phyloP scores from a whole-genome alignment of 2,329 filamentous ascomycete species.

The Ophiostoma sp. region DNA sequence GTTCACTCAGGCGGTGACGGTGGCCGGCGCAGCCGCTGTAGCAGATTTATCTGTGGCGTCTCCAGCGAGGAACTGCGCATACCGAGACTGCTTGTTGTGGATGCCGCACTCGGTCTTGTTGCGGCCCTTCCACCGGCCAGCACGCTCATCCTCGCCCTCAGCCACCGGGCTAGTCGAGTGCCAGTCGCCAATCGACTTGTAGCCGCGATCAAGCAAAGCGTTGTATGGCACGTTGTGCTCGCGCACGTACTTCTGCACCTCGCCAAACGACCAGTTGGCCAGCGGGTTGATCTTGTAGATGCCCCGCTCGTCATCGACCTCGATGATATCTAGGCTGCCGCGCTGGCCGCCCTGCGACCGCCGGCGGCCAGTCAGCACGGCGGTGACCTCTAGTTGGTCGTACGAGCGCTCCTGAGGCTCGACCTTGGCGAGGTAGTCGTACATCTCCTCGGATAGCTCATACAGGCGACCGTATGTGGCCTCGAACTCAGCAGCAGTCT shows the following conservation, averaged over 20 bases:
- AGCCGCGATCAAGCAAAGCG: constrained; percentile 80
- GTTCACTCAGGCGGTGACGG: neutral
- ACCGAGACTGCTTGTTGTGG: constrained; percentile 94
- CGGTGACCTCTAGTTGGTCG: constrained; percentile 76
- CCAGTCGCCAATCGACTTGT: constrained; percentile 98
- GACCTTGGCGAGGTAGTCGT: constrained; percentile 97
- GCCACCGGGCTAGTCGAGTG: constrained; percentile 89
- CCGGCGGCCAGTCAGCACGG: constrained; percentile 85
- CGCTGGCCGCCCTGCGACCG: constrained; percentile 90
- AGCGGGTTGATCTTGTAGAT: constrained; percentile 97
- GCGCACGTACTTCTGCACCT: constrained; percentile 83
- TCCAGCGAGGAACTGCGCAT: constrained; percentile 67
- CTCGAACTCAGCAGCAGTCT: constrained; percentile 72
- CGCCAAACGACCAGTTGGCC: constrained; percentile 85
- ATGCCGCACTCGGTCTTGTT: constrained; percentile 97
- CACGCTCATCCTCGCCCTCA: constrained; percentile 90
- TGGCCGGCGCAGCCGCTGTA: neutral
- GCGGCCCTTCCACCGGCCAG: constrained; percentile 94
- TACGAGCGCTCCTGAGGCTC: constrained; percentile 93
- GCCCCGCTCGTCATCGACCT: constrained; percentile 80
- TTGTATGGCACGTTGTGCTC: constrained; percentile 92
- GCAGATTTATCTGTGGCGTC: neutral
- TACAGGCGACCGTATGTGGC: constrained; percentile 78
- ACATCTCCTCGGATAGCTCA: constrained; percentile 79
- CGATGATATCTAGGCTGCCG: constrained; percentile 82